Percentiles rank a stretch among this genome's conserved stretches.
These are phyloP conservation scores for Candida sp. DNA, from an alignment of 1,139 yeast genomes.

Conservation along the genomic window DNA sequence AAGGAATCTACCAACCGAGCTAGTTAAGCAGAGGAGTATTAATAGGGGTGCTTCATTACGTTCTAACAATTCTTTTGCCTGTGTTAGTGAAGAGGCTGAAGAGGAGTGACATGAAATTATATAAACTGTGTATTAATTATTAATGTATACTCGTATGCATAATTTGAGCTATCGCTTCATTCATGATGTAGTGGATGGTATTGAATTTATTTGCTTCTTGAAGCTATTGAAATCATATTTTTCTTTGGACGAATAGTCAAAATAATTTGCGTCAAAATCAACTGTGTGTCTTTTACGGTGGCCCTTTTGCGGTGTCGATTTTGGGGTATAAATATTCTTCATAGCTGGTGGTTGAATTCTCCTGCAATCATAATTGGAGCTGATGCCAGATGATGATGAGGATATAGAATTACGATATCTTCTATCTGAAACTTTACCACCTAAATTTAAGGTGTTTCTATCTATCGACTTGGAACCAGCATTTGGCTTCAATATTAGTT, in stretches of 20 bases:
- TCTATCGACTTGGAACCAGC: neutral
- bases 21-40: constrained; percentile 15
- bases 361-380: constrained; percentile 16
- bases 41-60: constrained; percentile 28
- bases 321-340: neutral
- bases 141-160: neutral
- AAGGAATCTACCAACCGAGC: constrained; percentile 7
- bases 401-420: constrained; percentile 11
- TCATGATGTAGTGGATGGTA: constrained; percentile 1
- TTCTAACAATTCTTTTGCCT: constrained; percentile 23
- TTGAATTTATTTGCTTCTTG: constrained; percentile 24
- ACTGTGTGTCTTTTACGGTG: constrained; percentile 1
- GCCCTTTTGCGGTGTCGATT: neutral
- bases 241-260: constrained; percentile 28
- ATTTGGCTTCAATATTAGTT: constrained; percentile 2
- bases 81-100: constrained; percentile 19
- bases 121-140: neutral
- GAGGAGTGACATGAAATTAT: constrained; percentile 10
- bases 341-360: constrained; percentile 13
- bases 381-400: constrained; percentile 11
- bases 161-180: neutral
- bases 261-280: constrained; percentile 12
- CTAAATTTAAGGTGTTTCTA: neutral
- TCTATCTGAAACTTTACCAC: constrained; percentile 1
- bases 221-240: constrained; percentile 36